Conservation (phyloP, 805 yeast species). For the Geotrichum ghanense region DNA sequence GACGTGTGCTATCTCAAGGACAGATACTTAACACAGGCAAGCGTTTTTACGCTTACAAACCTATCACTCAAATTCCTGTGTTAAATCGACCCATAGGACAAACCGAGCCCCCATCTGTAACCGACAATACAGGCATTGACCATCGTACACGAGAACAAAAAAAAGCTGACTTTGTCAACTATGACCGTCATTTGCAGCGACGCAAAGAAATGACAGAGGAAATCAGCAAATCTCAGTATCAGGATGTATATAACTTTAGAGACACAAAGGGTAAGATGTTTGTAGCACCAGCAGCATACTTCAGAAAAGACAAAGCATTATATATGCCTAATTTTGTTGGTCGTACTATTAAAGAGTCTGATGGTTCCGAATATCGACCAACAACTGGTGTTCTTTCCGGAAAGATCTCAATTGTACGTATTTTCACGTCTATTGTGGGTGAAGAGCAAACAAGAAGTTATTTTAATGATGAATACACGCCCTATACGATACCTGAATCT, state of each 20-base stretch:
- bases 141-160: slow-evolving; percentile 28
- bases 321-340: slow-evolving; percentile 77
- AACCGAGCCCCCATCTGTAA: slow-evolving; percentile 26
- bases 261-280: slow-evolving; percentile 81
- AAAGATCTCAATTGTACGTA: slow-evolving; percentile 51
- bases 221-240: slow-evolving; percentile 56
- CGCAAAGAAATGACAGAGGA: slow-evolving; percentile 47
- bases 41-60: background rate
- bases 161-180: slow-evolving; percentile 37
- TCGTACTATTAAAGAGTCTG: slow-evolving; percentile 29
- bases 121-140: slow-evolving; percentile 32
- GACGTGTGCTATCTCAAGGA: background rate
- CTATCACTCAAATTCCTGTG: slow-evolving; percentile 9
- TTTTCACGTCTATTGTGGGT: slow-evolving; percentile 61
- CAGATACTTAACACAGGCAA: background rate
- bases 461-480: slow-evolving; percentile 36
- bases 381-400: slow-evolving; percentile 33
- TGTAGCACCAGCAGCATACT: slow-evolving; percentile 68
- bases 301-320: slow-evolving; percentile 57
- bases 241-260: slow-evolving; percentile 49
- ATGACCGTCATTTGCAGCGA: slow-evolving; percentile 36
- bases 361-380: slow-evolving; percentile 17
- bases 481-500: slow-evolving; percentile 30
- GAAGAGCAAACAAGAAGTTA: slow-evolving; percentile 52
- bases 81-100: slow-evolving; percentile 40